phyloP scores from a whole-genome alignment of 768 basidiomycete genomes.

The Suillus clintonianus region DNA sequence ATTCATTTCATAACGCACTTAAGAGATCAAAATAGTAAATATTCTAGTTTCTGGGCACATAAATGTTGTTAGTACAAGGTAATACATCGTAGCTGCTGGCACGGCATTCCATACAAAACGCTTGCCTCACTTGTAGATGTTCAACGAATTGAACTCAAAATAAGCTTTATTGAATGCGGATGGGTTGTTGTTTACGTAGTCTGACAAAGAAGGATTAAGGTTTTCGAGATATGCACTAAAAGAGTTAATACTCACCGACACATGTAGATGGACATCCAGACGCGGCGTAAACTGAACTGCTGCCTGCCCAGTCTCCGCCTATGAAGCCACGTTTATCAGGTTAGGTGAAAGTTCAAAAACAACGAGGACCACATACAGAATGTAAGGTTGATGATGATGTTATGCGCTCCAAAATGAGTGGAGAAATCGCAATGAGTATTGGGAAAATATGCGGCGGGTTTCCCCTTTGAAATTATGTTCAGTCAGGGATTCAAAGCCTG shows the following conservation, averaged over 20 bases:
- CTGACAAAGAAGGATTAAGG: constrained; percentile 13
- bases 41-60: background rate
- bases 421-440: constrained; percentile 57
- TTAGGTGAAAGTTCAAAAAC: constrained; percentile 11
- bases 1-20: background rate
- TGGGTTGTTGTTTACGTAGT: constrained; percentile 39
- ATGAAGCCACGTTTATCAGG: background rate
- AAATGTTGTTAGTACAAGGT: background rate
- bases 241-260: constrained; percentile 18
- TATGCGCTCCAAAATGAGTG: constrained; percentile 54
- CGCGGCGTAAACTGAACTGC: constrained; percentile 15
- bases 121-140: constrained; percentile 32
- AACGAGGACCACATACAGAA: constrained; percentile 21
- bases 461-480: constrained; percentile 42
- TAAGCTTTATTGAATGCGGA: constrained; percentile 35
- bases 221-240: too few species aligned
- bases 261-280: constrained; percentile 30
- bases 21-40: background rate
- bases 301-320: constrained; percentile 34
- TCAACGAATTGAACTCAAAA: constrained; percentile 40
- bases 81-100: background rate
- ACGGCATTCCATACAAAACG: background rate
- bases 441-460: constrained; percentile 63
- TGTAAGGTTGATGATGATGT: constrained; percentile 61
- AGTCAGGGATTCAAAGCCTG: background rate